phyloP scores from a whole-genome alignment of 2,329 filamentous ascomycete species.

The Didymellaceae sp. region DNA sequence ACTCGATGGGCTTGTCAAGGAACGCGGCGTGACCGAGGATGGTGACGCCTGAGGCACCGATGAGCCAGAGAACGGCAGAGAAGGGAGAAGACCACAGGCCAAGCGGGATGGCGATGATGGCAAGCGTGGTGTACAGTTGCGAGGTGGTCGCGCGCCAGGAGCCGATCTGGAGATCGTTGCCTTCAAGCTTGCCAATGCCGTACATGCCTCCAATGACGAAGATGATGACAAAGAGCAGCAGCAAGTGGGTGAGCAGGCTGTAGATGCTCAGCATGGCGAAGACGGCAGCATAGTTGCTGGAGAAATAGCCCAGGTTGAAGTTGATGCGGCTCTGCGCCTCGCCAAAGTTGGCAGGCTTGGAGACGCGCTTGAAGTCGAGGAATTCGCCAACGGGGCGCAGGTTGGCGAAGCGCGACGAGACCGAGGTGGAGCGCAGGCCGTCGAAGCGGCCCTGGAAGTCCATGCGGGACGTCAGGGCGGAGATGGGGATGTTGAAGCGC shows the following conservation, averaged over 20 bases:
- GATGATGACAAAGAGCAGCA: constrained; percentile 90
- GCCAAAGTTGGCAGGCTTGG: constrained; percentile 88
- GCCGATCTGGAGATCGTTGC: constrained; percentile 86
- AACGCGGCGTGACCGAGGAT: constrained; percentile 94
- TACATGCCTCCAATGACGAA: constrained; percentile 87
- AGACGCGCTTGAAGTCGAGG: constrained; percentile 92
- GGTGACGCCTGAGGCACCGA: constrained; percentile 91
- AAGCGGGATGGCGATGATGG: constrained; percentile 82
- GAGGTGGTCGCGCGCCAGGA: constrained; percentile 83
- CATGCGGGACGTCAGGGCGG: constrained; percentile 87
- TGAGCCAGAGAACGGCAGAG: constrained; percentile 87
- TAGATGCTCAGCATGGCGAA: constrained; percentile 97
- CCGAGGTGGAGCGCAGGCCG: constrained; percentile 77
- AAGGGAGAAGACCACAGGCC: constrained; percentile 86
- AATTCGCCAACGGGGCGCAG: constrained; percentile 91
- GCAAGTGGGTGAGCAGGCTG: constrained; percentile 84
- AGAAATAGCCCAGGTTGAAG: constrained; percentile 97
- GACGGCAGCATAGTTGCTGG: constrained; percentile 95
- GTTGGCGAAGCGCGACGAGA: constrained; percentile 87
- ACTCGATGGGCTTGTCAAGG: constrained; percentile 99
- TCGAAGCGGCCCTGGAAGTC: constrained; percentile 86
- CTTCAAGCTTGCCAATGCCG: constrained; percentile 87
- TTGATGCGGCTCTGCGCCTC: constrained; percentile 92
- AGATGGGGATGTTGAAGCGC: constrained; percentile 90
- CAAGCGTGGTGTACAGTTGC: constrained; percentile 89